A percentile compares a stretch with the other conserved stretches of the same genome.
These are phyloP conservation scores for Saitozyma podzolica DNA, from an alignment of 768 basidiomycete species.

Conservation along the genomic window DNA sequence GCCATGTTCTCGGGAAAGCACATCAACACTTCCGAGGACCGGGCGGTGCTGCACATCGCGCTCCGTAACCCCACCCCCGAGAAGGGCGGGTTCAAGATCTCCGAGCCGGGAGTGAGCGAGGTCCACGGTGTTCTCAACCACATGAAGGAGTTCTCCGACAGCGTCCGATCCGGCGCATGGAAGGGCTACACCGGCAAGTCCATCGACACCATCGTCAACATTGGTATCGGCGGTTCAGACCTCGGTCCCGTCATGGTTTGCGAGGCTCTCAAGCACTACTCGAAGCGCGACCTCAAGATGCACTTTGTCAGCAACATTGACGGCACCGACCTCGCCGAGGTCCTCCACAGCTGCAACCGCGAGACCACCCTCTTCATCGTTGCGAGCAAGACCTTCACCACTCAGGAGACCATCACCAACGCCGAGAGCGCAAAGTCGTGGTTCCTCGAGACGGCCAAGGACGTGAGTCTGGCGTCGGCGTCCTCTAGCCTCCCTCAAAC, in stretches of 20 bases:
- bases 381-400: constrained; percentile 99
- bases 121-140: constrained; percentile 81
- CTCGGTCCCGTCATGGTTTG: constrained; percentile 99
- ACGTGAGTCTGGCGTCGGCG: constrained; percentile 55
- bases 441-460: constrained; percentile 83
- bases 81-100: constrained; percentile 71
- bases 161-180: constrained; percentile 82
- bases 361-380: constrained; percentile 96
- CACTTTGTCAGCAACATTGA: constrained; percentile 98
- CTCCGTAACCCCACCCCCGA: constrained; percentile 65
- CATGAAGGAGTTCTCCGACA: constrained; percentile 84
- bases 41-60: constrained; percentile 92
- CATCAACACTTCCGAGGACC: constrained; percentile 98
- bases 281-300: constrained; percentile 79
- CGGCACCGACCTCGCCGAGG: constrained; percentile 94
- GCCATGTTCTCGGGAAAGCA: constrained; percentile 94
- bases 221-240: constrained; percentile 98
- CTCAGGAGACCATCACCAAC: constrained; percentile 99
- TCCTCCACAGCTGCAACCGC: constrained; percentile 72
- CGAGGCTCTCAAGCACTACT: constrained; percentile 90
- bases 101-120: constrained; percentile 69
- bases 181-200: constrained; percentile 96
- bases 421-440: constrained; percentile 89
- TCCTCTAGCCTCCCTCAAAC: too few relatives aligned
- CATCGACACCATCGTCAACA: constrained; percentile 94